These are phyloP conservation scores for Microstegium vimineum DNA, from an alignment of 176 grass and related monocot genomes.

Conservation along the genomic window DNA sequence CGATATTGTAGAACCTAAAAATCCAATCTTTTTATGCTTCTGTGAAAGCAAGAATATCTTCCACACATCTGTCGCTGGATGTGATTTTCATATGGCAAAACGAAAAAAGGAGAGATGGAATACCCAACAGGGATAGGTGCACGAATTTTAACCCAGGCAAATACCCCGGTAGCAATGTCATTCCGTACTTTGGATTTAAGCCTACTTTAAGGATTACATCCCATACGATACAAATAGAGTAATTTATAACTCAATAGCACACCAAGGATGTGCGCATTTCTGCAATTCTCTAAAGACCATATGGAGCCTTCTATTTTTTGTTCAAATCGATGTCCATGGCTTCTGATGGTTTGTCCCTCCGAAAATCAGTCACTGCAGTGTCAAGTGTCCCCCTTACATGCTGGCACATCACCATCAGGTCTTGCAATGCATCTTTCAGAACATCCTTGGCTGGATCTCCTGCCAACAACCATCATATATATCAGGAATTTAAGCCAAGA, in stretches of 20 bases:
- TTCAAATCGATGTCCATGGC: constrained; percentile 26
- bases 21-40: not conserved
- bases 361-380: constrained; percentile 30
- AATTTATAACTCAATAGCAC: not conserved
- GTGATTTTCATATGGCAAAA: not conserved
- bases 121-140: not conserved
- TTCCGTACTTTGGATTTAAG: not conserved
- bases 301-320: not conserved
- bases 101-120: not conserved
- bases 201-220: not conserved
- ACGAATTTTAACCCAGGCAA: not conserved
- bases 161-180: not conserved
- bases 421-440: constrained; percentile 46
- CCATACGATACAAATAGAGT: not conserved
- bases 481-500: not conserved
- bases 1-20: not conserved
- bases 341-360: not conserved
- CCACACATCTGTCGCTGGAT: not conserved
- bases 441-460: constrained; percentile 59
- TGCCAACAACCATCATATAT: constrained; percentile 19
- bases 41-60: not conserved
- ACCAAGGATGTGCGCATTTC: not conserved
- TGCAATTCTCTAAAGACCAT: not conserved
- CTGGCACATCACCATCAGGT: constrained; percentile 45
- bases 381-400: constrained; percentile 49